These are phyloP conservation scores for Beauveria pseudobassiana DNA, from an alignment of 2,329 filamentous ascomycete species.

Conservation along the genomic window DNA sequence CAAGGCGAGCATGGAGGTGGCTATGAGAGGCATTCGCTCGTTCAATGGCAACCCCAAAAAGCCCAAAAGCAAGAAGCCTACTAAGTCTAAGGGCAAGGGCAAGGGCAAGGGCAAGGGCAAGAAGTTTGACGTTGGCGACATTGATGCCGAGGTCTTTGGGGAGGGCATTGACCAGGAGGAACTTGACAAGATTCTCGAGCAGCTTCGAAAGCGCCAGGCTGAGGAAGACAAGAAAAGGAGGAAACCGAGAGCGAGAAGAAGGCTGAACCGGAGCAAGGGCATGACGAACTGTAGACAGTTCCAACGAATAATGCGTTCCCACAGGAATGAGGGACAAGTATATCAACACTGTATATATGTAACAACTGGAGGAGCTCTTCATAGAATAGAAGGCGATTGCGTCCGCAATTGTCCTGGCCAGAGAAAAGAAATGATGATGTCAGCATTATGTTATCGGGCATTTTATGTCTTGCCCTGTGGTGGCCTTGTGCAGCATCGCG, in stretches of 20 bases:
- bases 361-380: not conserved
- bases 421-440: not conserved
- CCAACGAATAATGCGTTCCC: not conserved
- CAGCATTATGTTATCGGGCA: not conserved
- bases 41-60: conserved; percentile 41
- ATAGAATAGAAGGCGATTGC: conserved; percentile 1
- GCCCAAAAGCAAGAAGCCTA: conserved; percentile 29
- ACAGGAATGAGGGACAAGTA: not conserved
- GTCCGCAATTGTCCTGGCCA: not conserved
- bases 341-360: conserved; percentile 12
- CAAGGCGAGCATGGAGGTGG: conserved; percentile 60
- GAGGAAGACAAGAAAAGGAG: conserved; percentile 20
- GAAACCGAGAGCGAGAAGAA: conserved; percentile 14
- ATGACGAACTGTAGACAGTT: conserved; percentile 9
- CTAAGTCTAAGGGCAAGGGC: conserved; percentile 3
- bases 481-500: not conserved
- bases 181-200: conserved; percentile 42
- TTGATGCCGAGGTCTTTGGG: conserved; percentile 22
- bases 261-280: conserved; percentile 8
- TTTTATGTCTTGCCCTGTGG: not conserved
- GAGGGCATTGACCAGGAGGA: conserved; percentile 34
- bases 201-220: conserved; percentile 25
- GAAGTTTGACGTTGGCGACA: conserved; percentile 27
- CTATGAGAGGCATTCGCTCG: conserved; percentile 59
- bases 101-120: conserved; percentile 25